Evolutionary conservation across 1,284 basidiomycete species (phyloP).

Genomic region (Boletus albobrunnescens): DNA sequence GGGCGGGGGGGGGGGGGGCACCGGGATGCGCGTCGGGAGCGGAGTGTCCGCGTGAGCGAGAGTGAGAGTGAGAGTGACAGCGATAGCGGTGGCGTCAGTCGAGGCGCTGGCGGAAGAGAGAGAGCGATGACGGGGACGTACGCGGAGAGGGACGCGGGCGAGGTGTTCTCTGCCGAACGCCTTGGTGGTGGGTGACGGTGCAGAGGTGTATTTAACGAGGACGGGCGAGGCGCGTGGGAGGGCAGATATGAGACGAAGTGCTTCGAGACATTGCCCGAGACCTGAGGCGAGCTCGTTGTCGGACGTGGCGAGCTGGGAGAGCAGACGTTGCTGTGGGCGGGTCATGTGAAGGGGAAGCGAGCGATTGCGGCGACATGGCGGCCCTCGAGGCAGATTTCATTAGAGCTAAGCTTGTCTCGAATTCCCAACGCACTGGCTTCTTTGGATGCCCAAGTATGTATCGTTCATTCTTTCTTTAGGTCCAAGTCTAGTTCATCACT

Average conservation of each 20-base stretch:
- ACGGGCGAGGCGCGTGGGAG: slow-evolving; percentile 30
- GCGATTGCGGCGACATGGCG: not conserved
- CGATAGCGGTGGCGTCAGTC: no score
- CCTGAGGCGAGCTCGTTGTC: slow-evolving; percentile 32
- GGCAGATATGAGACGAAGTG: slow-evolving; percentile 29
- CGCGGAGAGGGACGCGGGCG: slow-evolving; percentile 30
- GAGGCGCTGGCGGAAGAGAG: no score
- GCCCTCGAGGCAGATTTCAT: no score
- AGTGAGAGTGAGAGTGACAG: no score
- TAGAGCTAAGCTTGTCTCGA: no score
- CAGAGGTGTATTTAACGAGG: slow-evolving; percentile 23
- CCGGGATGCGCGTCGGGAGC: no score
- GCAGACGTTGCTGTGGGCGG: slow-evolving; percentile 28
- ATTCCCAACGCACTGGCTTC: no score
- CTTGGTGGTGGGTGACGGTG: slow-evolving; percentile 18
- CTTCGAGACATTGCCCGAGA: slow-evolving; percentile 23
- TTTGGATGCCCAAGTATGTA: no score
- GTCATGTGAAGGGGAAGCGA: slow-evolving; percentile 13
- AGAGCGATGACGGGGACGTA: not conserved
- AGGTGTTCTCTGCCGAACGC: slow-evolving; percentile 32
- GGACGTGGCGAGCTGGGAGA: slow-evolving; percentile 31
- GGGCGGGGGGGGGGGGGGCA: no score
- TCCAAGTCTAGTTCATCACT: no score
- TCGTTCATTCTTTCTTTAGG: no score
- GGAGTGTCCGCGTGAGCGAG: no score